These are phyloP conservation scores for Ogataea glucozyma DNA, from an alignment of 805 yeast genomes.

Conservation along the genomic window DNA sequence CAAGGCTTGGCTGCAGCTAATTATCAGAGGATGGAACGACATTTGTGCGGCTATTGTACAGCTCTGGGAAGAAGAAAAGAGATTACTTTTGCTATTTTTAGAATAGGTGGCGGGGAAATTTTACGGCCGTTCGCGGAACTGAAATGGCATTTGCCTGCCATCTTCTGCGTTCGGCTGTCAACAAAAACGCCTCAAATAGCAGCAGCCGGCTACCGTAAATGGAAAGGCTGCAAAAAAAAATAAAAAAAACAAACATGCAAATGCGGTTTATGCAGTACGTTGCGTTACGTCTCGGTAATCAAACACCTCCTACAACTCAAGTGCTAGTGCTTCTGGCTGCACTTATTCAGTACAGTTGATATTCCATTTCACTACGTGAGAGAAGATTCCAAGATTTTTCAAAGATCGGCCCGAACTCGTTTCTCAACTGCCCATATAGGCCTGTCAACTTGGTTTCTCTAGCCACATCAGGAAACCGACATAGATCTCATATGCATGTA, in stretches of 20 bases:
- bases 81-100: slow-evolving; percentile 3
- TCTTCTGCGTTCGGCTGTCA: slow-evolving; percentile 6
- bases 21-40: slow-evolving; percentile 2
- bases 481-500: neutral
- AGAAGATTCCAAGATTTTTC: too few species aligned
- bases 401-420: too few species aligned
- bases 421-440: too few species aligned
- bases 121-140: slow-evolving; percentile 8
- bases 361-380: too few species aligned
- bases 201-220: neutral
- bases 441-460: too few species aligned
- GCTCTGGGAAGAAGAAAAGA: neutral
- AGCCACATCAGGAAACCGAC: slow-evolving; percentile 1
- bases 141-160: slow-evolving; percentile 5
- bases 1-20: slow-evolving; percentile 2
- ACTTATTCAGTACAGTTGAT: too few species aligned
- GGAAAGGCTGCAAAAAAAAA: too few species aligned
- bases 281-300: neutral
- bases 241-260: too few species aligned
- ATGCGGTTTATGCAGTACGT: neutral
- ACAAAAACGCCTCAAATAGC: slow-evolving; percentile 3
- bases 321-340: too few species aligned
- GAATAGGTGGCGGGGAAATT: slow-evolving; percentile 8
- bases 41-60: slow-evolving; percentile 1
- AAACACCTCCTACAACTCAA: neutral